Conservation (phyloP, 2,329 filamentous ascomycete genomes). For the Tolypocladium nubicola region DNA sequence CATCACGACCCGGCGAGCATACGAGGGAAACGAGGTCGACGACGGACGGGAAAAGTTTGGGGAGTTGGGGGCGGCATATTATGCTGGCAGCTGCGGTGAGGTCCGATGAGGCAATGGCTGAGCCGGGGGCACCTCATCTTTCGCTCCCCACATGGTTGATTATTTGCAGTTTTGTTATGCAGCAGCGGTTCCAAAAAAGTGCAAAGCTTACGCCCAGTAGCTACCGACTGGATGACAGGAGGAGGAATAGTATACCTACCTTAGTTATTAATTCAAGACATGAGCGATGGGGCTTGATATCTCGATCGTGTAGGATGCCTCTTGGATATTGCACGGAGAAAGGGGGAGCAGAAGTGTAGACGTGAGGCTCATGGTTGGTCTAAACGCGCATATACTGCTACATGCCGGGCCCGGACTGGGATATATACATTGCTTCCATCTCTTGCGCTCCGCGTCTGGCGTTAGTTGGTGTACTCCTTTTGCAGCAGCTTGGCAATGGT, state of each 20-base stretch:
- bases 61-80: background rate
- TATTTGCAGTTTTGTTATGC: background rate
- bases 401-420: background rate
- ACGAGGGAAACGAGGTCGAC: background rate
- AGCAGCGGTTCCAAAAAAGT: background rate
- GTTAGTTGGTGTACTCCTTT: slow-evolving; percentile 45
- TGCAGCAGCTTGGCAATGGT: slow-evolving; percentile 53
- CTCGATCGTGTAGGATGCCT: too few relatives aligned
- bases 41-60: background rate
- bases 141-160: background rate
- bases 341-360: background rate
- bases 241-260: background rate
- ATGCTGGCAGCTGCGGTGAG: background rate
- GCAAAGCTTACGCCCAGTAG: background rate
- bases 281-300: background rate
- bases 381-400: background rate
- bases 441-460: background rate
- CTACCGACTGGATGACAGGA: background rate
- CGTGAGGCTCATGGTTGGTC: background rate
- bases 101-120: background rate
- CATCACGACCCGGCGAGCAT: background rate
- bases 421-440: background rate
- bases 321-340: background rate
- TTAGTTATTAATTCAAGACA: background rate
- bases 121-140: background rate